A percentile compares a stretch with the other conserved stretches of the same genome.
Evolutionary conservation across 305 asterid genomes (phyloP).

Genomic region (Caryopteris hybrid): DNA sequence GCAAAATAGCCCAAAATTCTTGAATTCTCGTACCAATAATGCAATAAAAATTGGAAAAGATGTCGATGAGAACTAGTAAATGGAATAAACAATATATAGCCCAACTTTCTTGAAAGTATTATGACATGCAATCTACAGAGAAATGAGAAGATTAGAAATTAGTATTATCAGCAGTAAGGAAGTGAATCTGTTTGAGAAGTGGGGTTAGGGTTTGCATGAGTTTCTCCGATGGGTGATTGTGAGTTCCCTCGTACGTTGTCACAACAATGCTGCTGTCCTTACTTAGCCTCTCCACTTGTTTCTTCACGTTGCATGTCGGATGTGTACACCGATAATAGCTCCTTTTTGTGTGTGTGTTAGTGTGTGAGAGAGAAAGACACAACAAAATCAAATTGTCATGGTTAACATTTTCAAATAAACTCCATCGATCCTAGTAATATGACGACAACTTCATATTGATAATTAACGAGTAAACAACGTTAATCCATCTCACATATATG

Average conservation of each 20-base stretch:
- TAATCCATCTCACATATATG: too few relatives aligned
- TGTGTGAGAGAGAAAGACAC: too few relatives aligned
- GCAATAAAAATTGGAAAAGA: too few relatives aligned
- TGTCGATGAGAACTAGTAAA: too few relatives aligned
- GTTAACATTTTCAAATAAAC: too few relatives aligned
- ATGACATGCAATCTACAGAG: neutral
- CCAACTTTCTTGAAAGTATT: neutral
- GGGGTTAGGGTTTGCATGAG: conserved; percentile 71
- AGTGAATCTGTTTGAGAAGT: conserved; percentile 57
- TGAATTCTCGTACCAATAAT: too few relatives aligned
- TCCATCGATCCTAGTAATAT: too few relatives aligned
- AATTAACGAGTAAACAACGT: too few relatives aligned
- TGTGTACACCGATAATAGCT: conserved; percentile 73
- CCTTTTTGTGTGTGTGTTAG: conserved; percentile 12
- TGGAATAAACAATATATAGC: too few relatives aligned
- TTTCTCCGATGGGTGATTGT: conserved; percentile 62
- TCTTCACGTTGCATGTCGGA: conserved; percentile 75
- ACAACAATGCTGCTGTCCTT: conserved; percentile 54
- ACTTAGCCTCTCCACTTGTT: conserved; percentile 63
- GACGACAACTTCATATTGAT: too few relatives aligned
- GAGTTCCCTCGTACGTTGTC: conserved; percentile 72
- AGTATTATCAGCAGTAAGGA: conserved; percentile 26
- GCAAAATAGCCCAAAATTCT: too few relatives aligned
- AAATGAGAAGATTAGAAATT: neutral
- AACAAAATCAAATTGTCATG: too few relatives aligned